Evolutionary conservation across 2,329 filamentous ascomycete species (phyloP).

Genomic region (Pseudogymnoascus sp.): DNA sequence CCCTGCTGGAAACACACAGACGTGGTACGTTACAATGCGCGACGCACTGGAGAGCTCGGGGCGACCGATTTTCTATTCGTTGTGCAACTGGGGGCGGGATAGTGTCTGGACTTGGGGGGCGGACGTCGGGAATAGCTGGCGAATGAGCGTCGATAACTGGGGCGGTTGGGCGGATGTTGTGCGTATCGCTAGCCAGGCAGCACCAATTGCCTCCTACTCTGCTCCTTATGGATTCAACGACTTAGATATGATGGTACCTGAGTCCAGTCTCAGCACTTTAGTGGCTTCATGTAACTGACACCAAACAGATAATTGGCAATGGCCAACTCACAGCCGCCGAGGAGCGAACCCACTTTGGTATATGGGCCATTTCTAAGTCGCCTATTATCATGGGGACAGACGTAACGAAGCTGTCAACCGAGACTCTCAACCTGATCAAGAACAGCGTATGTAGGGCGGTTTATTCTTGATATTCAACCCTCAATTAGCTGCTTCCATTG

Average conservation of each 20-base stretch:
- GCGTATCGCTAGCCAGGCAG: not conserved
- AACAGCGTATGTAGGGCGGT: not conserved
- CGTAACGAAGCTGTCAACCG: not conserved
- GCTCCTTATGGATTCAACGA: constrained; percentile 2
- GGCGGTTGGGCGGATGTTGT: not conserved
- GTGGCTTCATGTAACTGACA: not conserved
- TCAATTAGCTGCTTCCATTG: not conserved
- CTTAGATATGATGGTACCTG: not conserved
- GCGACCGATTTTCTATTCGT: constrained; percentile 28
- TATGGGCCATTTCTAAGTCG: not conserved
- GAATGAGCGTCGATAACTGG: constrained; percentile 38
- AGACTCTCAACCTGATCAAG: not conserved
- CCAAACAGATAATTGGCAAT: constrained; percentile 23
- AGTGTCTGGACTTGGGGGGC: constrained; percentile 46
- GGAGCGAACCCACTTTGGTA: constrained; percentile 17
- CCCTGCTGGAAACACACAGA: constrained; percentile 11
- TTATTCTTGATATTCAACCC: not conserved
- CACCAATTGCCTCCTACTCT: not conserved
- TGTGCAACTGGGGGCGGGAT: constrained; percentile 42
- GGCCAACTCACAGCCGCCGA: constrained; percentile 24
- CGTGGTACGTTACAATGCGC: constrained; percentile 28
- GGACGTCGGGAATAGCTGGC: constrained; percentile 40
- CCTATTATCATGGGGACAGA: constrained; percentile 3
- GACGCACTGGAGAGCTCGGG: constrained; percentile 26
- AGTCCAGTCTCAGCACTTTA: not conserved